Base-by-base conservation (phyloP, 768 basidiomycete genomes). In the Pholiota microspora region DNA sequence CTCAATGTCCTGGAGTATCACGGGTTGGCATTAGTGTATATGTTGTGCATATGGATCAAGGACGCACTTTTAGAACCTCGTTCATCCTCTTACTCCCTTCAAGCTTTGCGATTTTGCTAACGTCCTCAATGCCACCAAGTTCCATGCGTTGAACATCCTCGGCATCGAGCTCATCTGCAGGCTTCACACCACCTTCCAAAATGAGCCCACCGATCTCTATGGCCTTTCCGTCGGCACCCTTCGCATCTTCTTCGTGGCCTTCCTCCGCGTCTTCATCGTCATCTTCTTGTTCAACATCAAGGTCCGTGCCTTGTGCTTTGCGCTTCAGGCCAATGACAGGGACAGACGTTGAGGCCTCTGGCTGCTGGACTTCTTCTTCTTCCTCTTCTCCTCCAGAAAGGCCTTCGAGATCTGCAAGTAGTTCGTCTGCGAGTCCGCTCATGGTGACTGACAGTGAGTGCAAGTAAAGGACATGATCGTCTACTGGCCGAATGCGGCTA, bases 101-200 rank as follows among this genome's bases (percentile, higher is more conserved):
- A 18, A 99, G 77, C 71, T 90, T 94, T 2, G 97, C 94, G 34
- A 99, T 85, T 59, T 86, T 90, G 54, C 76, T 74, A 18, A 98
- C 92, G 70, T 98, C 94, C 63, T 89, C 88, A 48, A 98, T 81
- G 24, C 71, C 77, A 9, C 85, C 85, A 31, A 99, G 74, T 63
- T 98, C 93, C 93, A 98, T 98, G 63, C 86, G 84, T 64, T 94
- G 89, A 27, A 98, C 97, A 55, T 95, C 93, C 60, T 96, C 95
- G 25, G 77, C 86, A 67, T 98, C 94, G 40, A 98, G 76, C 72
- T 99, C 95, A 34, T 98, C 94, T n/a, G 95, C 93, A 12, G 96
- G 96, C 60, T 83, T 84, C 10, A 95, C 77, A 8, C 96, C 96
- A 0, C 94, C 95, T 51, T 90, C 90, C 0, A 90, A 77, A 4